A percentile compares a stretch with the other conserved stretches of the same genome.
phyloP scores from a whole-genome alignment of 2,329 filamentous ascomycete genomes.

The Penicillium sp. region DNA sequence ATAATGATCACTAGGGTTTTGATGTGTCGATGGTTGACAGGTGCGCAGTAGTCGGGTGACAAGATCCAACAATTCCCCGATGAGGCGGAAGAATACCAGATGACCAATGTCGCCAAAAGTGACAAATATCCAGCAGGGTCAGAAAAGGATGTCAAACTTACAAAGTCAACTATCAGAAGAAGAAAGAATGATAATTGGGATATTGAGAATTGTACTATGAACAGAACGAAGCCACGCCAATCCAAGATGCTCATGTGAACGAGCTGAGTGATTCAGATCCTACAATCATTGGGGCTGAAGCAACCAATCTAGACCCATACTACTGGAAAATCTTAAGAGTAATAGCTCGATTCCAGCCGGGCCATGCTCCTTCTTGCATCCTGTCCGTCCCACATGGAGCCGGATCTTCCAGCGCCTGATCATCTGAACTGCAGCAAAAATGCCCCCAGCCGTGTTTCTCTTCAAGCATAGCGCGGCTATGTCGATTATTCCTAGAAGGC shows the following conservation, averaged over 20 bases:
- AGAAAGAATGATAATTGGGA: background rate
- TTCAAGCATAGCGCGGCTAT: slow-evolving; percentile 19
- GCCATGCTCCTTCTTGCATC: slow-evolving; percentile 4
- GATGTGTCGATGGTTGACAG: slow-evolving; percentile 22
- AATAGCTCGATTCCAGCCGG: background rate
- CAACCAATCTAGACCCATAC: background rate
- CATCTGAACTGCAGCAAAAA: slow-evolving; percentile 19
- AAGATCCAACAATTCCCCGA: slow-evolving; percentile 12
- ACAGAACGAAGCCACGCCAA: slow-evolving; percentile 24
- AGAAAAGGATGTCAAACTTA: background rate
- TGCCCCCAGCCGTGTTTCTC: background rate
- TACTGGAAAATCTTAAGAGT: background rate
- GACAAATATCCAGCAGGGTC: background rate
- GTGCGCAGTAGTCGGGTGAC: slow-evolving; percentile 22
- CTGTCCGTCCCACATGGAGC: slow-evolving; percentile 15
- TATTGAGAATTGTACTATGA: slow-evolving; percentile 2
- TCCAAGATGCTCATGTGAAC: slow-evolving; percentile 18
- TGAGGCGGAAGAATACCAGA: slow-evolving; percentile 12
- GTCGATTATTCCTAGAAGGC: slow-evolving; percentile 6
- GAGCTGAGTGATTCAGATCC: slow-evolving; percentile 2
- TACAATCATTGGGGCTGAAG: slow-evolving; percentile 16
- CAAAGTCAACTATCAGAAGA: slow-evolving; percentile 7
- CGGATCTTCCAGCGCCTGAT: slow-evolving; percentile 11
- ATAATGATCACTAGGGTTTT: slow-evolving; percentile 8
- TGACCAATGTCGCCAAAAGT: background rate